Base-by-base conservation (phyloP, 2,329 filamentous ascomycete genomes). In the Periconia sp. region DNA sequence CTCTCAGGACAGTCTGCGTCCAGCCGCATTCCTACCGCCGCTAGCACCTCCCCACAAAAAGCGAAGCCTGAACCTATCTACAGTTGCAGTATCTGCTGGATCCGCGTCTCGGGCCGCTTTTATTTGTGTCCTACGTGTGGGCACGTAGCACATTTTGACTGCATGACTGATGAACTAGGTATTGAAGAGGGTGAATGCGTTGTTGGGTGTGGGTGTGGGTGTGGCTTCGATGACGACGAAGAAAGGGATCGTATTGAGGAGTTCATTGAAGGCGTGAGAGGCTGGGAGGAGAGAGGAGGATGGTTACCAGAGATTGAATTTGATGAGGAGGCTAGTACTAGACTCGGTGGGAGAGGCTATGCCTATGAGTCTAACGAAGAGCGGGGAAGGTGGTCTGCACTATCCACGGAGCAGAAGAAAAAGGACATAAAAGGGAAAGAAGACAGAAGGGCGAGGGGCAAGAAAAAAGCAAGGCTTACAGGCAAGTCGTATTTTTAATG, bases 81-180 rank as follows among this genome's bases (percentile, higher is more conserved):
- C 38, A 62, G 57, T 33, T 71, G 68, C 50, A 63, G 60, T 25
- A 66, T 70, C 25, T 71, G 68, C 45, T 71, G 67, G 68, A 62
- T 71, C 28, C 59, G 61, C 7, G 61, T 71, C 16, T 54, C 50
- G 2, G 67, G 68, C 2, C 56, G 67, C 13, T 68, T 70, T 40
- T 61, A 63, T 21, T 52, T 68, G 1, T 71, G 68, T 28, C 64
- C 64, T 1, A 51, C 58, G 2, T 71, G 68, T 41, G 63, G 66
- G 7, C 66, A 70, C 28, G 57, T 69, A 9, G 66, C 67, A 7
- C 68, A 71, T 40, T 65, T 66, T 36, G 59, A 59, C n/a, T 70
- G 66, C 51, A 61, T 70, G 51, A 48, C 55, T 23, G 48, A 59
- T 18, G 54, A 57, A 24, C 34, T 59, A 2, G 50, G 52, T 11